Conservation (phyloP, 2,329 filamentous ascomycete species). For the Sordariomycetes sp. region DNA sequence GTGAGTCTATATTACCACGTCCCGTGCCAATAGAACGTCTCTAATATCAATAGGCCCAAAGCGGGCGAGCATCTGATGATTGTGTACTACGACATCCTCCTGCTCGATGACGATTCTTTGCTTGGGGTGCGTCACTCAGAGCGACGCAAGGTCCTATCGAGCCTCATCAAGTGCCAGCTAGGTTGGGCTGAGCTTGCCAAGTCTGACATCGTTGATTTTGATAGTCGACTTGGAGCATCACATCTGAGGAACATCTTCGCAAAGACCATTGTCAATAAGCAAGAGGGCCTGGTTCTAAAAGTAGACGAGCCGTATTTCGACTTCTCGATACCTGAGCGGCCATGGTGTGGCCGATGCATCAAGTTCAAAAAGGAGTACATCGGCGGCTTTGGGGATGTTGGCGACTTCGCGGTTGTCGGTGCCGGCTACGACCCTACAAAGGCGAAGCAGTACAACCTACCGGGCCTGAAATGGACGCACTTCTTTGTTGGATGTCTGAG, state of each 20-base stretch:
- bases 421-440: conserved; percentile 60
- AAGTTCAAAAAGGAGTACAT: conserved; percentile 88
- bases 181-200: conserved; percentile 61
- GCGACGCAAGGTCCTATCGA: conserved; percentile 49
- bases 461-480: conserved; percentile 61
- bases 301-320: conserved; percentile 71
- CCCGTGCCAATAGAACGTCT: not conserved
- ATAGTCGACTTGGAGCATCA: conserved; percentile 35
- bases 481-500: conserved; percentile 71
- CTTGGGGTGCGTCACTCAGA: conserved; percentile 44
- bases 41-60: conserved; percentile 27
- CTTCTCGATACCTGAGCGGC: conserved; percentile 24
- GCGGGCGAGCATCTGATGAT: conserved; percentile 51
- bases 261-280: conserved; percentile 51
- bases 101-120: conserved; percentile 44
- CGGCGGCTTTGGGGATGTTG: conserved; percentile 66
- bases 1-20: conserved; percentile 26
- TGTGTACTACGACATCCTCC: conserved; percentile 49
- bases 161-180: conserved; percentile 37
- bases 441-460: conserved; percentile 44
- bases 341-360: conserved; percentile 48
- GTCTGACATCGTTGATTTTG: conserved; percentile 60
- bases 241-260: conserved; percentile 58
- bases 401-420: conserved; percentile 74
- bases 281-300: conserved; percentile 78